A percentile compares a stretch with the other conserved stretches of the same genome.
Evolutionary conservation across 306 rosid species (phyloP).

Genomic region (Medicago truncatula): MtrunA17r5.0-ANR NC_053045.1:49982001-49982500

Average conservation of each 20-base stretch:
- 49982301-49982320: not conserved
- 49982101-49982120: slow-evolving; percentile 6
- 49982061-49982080: slow-evolving; percentile 3
- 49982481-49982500: too few species aligned
- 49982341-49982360: not conserved
- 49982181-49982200: slow-evolving; percentile 20
- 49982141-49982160: slow-evolving; percentile 25
- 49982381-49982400: not conserved
- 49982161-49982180: slow-evolving; percentile 23
- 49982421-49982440: too few species aligned
- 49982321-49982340: not conserved
- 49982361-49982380: not conserved
- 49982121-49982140: slow-evolving; percentile 18
- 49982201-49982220: slow-evolving; percentile 13
- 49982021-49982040: slow-evolving; percentile 23
- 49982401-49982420: not conserved
- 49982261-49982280: not conserved
- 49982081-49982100: slow-evolving; percentile 33
- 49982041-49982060: slow-evolving; percentile 35
- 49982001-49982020: not conserved
- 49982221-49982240: slow-evolving; percentile 9
- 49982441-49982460: too few species aligned
- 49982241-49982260: not conserved
- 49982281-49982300: not conserved
- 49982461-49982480: too few species aligned